Evolutionary conservation across 2,329 filamentous ascomycete species (phyloP).

Genomic region (Colletotrichum falcatum): DNA sequence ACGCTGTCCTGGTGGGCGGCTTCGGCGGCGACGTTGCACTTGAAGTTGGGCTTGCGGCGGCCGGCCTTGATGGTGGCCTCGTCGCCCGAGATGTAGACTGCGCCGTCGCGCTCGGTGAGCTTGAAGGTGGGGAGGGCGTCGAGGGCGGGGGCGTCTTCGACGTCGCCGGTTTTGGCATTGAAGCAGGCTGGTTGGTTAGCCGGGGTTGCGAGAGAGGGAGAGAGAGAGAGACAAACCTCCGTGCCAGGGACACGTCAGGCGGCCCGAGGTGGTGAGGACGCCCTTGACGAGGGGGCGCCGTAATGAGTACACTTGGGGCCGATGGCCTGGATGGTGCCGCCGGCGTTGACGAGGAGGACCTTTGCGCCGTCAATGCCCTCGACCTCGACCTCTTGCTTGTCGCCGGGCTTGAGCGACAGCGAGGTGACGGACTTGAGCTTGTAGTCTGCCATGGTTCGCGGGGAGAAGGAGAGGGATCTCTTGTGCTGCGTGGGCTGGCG

Average conservation of each 20-base stretch:
- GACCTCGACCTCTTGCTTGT: constrained; percentile 90
- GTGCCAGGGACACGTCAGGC: constrained; percentile 95
- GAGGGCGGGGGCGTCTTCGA: constrained; percentile 93
- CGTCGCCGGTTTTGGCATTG: constrained; percentile 87
- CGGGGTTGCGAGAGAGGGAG: not conserved
- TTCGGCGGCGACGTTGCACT: constrained; percentile 66
- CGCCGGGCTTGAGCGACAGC: constrained; percentile 79
- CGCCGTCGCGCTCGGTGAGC: constrained; percentile 82
- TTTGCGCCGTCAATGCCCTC: constrained; percentile 90
- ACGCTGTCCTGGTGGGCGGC: constrained; percentile 71
- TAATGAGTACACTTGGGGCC: constrained; percentile 92
- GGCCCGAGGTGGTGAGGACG: constrained; percentile 82
- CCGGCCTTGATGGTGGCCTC: constrained; percentile 82
- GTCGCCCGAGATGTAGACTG: constrained; percentile 85
- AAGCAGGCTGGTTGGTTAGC: constrained; percentile 79
- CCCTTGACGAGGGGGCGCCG: constrained; percentile 91
- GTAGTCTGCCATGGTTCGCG: constrained; percentile 66
- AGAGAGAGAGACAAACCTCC: constrained; percentile 71
- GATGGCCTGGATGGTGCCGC: constrained; percentile 81
- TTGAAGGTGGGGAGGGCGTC: constrained; percentile 89
- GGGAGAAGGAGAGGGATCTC: constrained; percentile 45
- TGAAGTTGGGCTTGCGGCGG: constrained; percentile 78
- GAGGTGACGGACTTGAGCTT: constrained; percentile 82
- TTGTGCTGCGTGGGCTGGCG: constrained; percentile 10
- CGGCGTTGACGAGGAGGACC: constrained; percentile 84